These are phyloP conservation scores for Cystobasidiaceae sp. DNA, from an alignment of 1,284 basidiomycete genomes.

Conservation along the genomic window DNA sequence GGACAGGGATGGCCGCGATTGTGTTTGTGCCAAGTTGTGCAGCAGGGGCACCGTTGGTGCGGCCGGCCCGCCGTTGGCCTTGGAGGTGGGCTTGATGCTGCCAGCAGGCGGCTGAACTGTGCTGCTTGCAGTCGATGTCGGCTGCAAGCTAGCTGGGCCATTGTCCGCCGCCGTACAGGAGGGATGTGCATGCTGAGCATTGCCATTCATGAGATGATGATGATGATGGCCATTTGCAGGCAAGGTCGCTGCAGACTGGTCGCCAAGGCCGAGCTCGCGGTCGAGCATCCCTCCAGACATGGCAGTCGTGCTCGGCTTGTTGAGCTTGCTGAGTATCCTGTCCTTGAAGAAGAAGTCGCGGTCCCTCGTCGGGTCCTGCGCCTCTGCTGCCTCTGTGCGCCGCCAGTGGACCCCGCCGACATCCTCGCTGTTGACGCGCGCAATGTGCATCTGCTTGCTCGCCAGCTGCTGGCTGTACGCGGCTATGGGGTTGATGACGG, in stretches of 20 bases:
- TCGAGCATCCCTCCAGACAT: conserved; percentile 10
- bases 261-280: background rate
- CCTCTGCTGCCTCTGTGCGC: background rate
- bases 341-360: background rate
- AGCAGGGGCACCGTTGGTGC: background rate
- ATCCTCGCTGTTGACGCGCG: conserved; percentile 3
- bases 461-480: conserved; percentile 26
- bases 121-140: too few species aligned
- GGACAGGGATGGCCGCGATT: background rate
- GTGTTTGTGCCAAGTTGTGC: background rate
- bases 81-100: too few species aligned
- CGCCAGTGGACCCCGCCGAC: conserved; percentile 4
- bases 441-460: conserved; percentile 15
- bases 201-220: too few species aligned
- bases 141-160: too few species aligned
- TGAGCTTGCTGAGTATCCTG: conserved; percentile 1
- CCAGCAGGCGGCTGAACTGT: too few species aligned
- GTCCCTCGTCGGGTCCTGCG: background rate
- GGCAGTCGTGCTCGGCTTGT: background rate
- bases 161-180: too few species aligned
- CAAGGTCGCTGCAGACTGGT: background rate
- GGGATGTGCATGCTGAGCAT: too few species aligned
- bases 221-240: background rate
- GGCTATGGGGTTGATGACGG: conserved; percentile 24
- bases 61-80: background rate